phyloP scores from a whole-genome alignment of 169 alveolate genomes.

The Eimeria acervulina region DNA sequence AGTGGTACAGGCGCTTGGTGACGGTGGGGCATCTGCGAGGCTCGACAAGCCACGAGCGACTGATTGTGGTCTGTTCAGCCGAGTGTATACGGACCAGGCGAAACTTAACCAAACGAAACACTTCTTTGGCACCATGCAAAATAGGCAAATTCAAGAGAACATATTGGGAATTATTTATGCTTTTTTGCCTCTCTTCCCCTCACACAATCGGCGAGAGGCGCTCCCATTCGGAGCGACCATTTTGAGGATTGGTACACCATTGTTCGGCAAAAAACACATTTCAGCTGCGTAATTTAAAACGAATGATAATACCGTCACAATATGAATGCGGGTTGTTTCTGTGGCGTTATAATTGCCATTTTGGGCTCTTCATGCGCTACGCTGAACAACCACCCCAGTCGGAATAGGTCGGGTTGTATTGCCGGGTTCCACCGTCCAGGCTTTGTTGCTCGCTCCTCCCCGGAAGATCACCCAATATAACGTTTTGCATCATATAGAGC shows the following conservation, averaged over 20 bases:
- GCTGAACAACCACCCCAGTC: background rate
- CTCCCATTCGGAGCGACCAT: background rate
- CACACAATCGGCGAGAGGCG: background rate
- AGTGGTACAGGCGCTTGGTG: background rate
- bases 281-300: background rate
- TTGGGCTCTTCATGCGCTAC: too few relatives aligned
- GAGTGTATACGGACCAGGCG: background rate
- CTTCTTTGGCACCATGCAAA: background rate
- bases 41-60: slow-evolving; percentile 68
- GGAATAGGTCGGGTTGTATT: too few relatives aligned
- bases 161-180: background rate
- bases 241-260: background rate
- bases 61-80: slow-evolving; percentile 25
- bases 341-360: too few relatives aligned
- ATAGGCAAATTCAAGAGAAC: background rate
- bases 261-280: background rate
- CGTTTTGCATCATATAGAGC: too few relatives aligned
- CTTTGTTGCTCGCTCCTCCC: background rate
- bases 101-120: background rate
- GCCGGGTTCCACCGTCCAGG: background rate
- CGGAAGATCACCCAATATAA: background rate
- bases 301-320: background rate
- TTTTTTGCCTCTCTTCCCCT: background rate
- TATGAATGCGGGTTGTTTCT: too few relatives aligned
- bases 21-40: slow-evolving; percentile 66